Conservation (phyloP, 2,329 filamentous ascomycete genomes). For the Penicillium sp. region DNA sequence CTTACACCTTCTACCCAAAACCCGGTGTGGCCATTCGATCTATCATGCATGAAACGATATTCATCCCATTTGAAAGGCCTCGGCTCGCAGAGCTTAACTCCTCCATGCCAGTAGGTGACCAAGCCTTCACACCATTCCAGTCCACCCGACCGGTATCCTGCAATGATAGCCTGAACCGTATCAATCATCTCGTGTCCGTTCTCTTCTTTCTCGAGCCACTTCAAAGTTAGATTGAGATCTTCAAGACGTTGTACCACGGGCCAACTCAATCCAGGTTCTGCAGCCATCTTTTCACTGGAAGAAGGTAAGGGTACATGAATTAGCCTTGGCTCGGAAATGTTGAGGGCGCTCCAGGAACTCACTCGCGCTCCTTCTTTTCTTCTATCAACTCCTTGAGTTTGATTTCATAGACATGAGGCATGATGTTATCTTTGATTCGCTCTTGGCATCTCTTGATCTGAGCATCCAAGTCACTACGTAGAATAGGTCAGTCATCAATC, state of each 20-base stretch:
- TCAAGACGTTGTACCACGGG: not conserved
- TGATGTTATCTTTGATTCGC: constrained; percentile 3
- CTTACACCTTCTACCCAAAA: constrained; percentile 10
- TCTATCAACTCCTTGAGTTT: not conserved
- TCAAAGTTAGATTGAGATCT: no score
- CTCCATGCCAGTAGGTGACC: constrained; percentile 5
- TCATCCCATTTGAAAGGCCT: constrained; percentile 4
- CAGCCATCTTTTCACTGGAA: not conserved
- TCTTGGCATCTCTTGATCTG: constrained; percentile 2
- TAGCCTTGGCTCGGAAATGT: no score
- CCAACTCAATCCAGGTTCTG: not conserved
- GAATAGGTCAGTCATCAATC: not conserved
- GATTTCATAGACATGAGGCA: not conserved
- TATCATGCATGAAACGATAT: not conserved
- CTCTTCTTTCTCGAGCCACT: not conserved
- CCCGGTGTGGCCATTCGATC: not conserved
- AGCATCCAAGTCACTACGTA: not conserved
- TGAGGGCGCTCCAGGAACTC: not conserved
- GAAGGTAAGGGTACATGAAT: no score
- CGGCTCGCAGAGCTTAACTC: not conserved
- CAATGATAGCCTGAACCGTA: not conserved
- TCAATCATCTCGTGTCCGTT: not conserved
- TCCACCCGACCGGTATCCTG: not conserved
- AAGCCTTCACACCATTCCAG: not conserved
- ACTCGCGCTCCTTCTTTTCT: not conserved